Percentiles rank a stretch among this genome's conserved stretches.
Evolutionary conservation across 2,329 filamentous ascomycete genomes (phyloP).

Genomic region (Penicillium sp.): DNA sequence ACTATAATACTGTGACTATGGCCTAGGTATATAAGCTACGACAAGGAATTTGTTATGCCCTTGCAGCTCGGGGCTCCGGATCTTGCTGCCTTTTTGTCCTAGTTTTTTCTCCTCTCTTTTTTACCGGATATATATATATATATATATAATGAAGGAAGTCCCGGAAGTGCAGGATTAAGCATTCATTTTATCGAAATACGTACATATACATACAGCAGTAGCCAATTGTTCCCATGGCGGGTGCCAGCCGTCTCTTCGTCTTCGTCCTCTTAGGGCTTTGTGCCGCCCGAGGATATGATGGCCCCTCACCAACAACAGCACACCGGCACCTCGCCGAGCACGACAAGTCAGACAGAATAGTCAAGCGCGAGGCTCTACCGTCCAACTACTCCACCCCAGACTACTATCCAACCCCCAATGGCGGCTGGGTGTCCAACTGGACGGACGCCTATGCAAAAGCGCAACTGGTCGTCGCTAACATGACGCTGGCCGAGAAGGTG

Average conservation of each 20-base stretch:
- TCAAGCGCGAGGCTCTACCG: conserved; percentile 6
- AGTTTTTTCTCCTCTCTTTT: too few species aligned
- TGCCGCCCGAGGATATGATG: neutral
- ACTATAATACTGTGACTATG: neutral
- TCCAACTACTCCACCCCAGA: conserved; percentile 39
- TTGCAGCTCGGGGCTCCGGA: too few species aligned
- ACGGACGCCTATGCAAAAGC: conserved; percentile 67
- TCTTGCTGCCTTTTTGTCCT: too few species aligned
- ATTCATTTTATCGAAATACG: too few species aligned
- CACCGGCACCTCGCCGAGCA: neutral
- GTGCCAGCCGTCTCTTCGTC: neutral
- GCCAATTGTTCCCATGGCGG: neutral
- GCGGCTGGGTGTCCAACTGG: conserved; percentile 69
- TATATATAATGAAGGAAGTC: too few species aligned
- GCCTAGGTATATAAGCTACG: too few species aligned
- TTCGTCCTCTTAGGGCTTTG: neutral
- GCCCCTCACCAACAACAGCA: neutral
- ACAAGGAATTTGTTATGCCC: too few species aligned
- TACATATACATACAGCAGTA: neutral
- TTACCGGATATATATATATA: too few species aligned
- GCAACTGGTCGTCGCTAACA: conserved; percentile 62
- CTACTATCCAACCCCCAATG: conserved; percentile 71
- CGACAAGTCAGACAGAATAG: neutral
- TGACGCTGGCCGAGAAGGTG: conserved; percentile 78
- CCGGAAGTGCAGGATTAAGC: too few species aligned